Base-by-base conservation (phyloP, 148 eudicot genomes). In the Selenicereus undatus region DNA sequence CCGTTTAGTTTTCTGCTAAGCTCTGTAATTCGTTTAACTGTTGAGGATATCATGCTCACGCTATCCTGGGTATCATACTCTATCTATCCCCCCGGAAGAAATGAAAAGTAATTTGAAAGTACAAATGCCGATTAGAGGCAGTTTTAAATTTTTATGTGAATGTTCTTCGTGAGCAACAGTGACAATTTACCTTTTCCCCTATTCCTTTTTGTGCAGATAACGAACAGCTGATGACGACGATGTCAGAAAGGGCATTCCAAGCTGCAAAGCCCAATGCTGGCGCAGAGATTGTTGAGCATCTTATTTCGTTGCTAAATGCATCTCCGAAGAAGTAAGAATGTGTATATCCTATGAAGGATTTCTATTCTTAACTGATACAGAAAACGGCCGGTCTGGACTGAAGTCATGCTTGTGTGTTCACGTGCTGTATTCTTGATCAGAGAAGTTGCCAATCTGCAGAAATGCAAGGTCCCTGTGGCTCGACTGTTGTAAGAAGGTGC, bases 181-280 rank as follows among this genome's bases (percentile, higher is more conserved):
- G 73, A 74, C 11, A 16, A 30, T 11, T 66, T 42, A 29, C 12
- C 62, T 52, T 12, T 24, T 64, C 17, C 22, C 18, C 65, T 12
- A 42, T 30, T 3, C 51, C 54, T 5, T 71, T 29, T 82, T 60
- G 64, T 48, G 74, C 89, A 91, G 93, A 80, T 50, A 91, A 89
- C 77, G 91, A 88, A 73, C 75, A 32, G 17, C 72, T 89, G 35
- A 83, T 83, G 87, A 73, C 77, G 24, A 85, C 84, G 73, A 89
- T 90, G 93, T 86, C 91, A 68, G 87, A 86, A 73, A 86, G 88
- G 76, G 91, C 93, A 35, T 80, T 90, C 73, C 85, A 79, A 81
- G 89, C 90, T 64, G 91, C 91, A 72, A 90, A 86, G 81, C 90
- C 93, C n/a, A 81, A 86, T 80, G 93, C 93, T 58, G 87, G 89